These are phyloP conservation scores for Dryas integrifolia DNA, from an alignment of 331 rosid genomes.

Conservation along the genomic window DNA sequence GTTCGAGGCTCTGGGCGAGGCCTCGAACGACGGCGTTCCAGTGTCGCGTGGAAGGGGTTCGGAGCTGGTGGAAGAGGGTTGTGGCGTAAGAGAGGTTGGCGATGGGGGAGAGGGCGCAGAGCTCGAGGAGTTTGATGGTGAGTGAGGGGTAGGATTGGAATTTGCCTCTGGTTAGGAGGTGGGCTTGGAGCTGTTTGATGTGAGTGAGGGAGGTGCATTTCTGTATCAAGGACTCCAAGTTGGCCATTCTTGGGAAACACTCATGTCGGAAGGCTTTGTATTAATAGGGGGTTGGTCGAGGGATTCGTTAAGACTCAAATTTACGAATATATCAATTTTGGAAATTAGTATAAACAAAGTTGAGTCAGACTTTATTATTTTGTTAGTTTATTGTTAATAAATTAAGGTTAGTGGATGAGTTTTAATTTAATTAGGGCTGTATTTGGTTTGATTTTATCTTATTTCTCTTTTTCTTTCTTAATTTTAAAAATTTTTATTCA, in stretches of 20 bases:
- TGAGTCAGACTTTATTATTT: no score
- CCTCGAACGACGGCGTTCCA: conserved; percentile 83
- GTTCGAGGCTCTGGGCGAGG: conserved; percentile 61
- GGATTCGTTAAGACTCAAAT: no score
- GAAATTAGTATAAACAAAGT: no score
- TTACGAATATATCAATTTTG: no score
- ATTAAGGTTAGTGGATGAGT: no score
- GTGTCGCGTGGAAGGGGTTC: conserved; percentile 60
- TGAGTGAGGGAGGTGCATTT: conserved; percentile 50
- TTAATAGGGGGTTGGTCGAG: no score
- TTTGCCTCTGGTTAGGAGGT: conserved; percentile 51
- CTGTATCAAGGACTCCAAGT: conserved; percentile 39
- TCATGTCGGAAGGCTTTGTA: no score
- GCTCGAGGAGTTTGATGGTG: conserved; percentile 63
- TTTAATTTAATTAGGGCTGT: no score
- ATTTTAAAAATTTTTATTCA: no score
- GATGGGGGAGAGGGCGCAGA: conserved; percentile 58
- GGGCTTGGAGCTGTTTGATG: conserved; percentile 69
- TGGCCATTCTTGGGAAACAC: conserved; percentile 38
- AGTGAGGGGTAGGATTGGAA: conserved; percentile 57
- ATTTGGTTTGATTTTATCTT: no score
- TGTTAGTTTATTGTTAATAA: no score
- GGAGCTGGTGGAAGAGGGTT: conserved; percentile 46
- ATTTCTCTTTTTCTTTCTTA: no score
- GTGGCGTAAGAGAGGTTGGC: conserved; percentile 55